Conservation (phyloP, 768 basidiomycete genomes). For the Suillus clintonianus region DNA sequence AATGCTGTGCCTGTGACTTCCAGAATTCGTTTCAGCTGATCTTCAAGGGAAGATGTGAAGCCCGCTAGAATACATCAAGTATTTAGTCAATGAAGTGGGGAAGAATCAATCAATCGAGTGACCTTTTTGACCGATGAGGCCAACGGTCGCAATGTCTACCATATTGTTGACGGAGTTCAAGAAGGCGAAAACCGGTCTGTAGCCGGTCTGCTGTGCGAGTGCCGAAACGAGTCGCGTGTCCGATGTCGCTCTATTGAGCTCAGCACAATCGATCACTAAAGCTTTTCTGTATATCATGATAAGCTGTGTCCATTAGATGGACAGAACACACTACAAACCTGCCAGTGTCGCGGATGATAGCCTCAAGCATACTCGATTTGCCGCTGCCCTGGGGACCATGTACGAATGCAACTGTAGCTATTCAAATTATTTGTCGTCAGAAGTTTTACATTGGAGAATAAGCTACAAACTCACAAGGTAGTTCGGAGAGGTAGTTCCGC, state of each 20-base stretch:
- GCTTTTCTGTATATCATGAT: conserved; percentile 48
- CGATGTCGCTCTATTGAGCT: conserved; percentile 66
- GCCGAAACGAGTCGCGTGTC: conserved; percentile 67
- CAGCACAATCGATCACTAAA: conserved; percentile 82
- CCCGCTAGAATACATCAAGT: conserved; percentile 56
- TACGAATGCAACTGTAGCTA: conserved; percentile 76
- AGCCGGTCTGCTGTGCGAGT: conserved; percentile 83
- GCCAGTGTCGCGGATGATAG: conserved; percentile 51
- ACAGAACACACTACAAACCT: conserved; percentile 39
- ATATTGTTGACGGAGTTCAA: conserved; percentile 78
- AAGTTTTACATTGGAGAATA: not conserved
- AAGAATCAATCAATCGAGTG: not conserved
- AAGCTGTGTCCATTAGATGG: not conserved
- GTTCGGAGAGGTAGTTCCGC: conserved; percentile 72
- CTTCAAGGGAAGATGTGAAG: conserved; percentile 72
- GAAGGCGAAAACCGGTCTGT: conserved; percentile 87
- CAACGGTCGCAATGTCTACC: conserved; percentile 89
- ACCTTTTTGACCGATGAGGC: conserved; percentile 96
- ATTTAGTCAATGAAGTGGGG: not conserved
- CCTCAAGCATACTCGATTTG: conserved; percentile 61
- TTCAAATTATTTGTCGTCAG: conserved; percentile 13
- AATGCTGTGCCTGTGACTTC: conserved; percentile 76
- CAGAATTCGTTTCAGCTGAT: conserved; percentile 85
- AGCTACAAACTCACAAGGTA: conserved; percentile 55
- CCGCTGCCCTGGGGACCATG: conserved; percentile 87